Evolutionary conservation across 139 green algal species (phyloP), one percentile per base, ranked within the genome.

Genomic region (Medakamo hakoo): DNA sequence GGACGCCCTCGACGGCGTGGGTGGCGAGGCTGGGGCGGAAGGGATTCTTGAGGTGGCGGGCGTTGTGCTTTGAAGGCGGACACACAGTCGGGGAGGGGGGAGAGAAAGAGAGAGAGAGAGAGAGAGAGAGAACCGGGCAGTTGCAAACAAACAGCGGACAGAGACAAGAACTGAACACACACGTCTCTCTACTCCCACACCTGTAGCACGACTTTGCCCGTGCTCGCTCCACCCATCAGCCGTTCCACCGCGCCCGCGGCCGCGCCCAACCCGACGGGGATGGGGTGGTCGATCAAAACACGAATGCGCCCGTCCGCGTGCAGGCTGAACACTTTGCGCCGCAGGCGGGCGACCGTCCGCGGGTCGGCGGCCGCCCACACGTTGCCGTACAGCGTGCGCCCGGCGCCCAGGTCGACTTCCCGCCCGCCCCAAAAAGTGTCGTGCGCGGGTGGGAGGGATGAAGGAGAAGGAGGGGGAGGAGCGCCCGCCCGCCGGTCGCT

Each of bases 371-470:
- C 40, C 9, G 9, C 40, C 81, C 82, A 86, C 25, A 88, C 76
- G 27, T 78, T 22, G 2, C 80, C 78, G 2, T 78, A 69, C 1
- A 86, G 25, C 3, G 59, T 71, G 49, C 59, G 64, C 28, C 68
- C 60, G 1, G 60, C 73, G 18, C 40, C 30, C 56, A 68, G 57
- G 20, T 71, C 25, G 0, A 74, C 49, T 0, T 69, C n/a, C 60
- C 3, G 27, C 73, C 69, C 9, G 65, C 30, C 78, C 78, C 85
- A 5, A 88, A 81, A 30, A 85, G 59, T 63, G n/a, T 81, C 57
- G 24, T 59, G 19, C 20, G 56, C 4, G 28, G 60, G 63, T 4
- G 69, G 69, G 48, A 73, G 57, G 9, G 60, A 3, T 27, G 67
- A 20, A 56, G 62, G 55, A 21, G 16, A 55, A 63, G 21, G 24